phyloP scores from a whole-genome alignment of 495 filamentous ascomycete genomes.

The Annulohypoxylon moriforme region DNA sequence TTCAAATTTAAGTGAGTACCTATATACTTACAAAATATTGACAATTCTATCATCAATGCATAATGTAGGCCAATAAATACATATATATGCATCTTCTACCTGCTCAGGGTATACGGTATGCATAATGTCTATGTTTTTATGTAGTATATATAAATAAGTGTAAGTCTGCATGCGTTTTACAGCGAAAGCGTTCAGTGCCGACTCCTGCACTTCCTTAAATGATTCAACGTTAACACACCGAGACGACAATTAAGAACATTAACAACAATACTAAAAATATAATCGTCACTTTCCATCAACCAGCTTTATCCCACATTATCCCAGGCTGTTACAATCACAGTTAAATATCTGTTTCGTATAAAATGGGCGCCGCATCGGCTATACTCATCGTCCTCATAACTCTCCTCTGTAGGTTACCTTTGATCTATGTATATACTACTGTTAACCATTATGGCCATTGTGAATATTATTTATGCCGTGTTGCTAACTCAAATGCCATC shows the following conservation, averaged over 20 bases:
- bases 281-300: background rate
- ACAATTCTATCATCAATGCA: background rate
- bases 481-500: constrained; percentile 5
- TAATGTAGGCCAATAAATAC: background rate
- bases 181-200: background rate
- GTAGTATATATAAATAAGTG: too few species aligned
- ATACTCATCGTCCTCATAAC: constrained; percentile 68
- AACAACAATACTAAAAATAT: background rate
- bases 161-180: background rate
- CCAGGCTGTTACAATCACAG: too few species aligned
- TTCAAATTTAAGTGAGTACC: background rate
- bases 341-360: constrained; percentile 24
- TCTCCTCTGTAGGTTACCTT: constrained; percentile 59
- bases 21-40: background rate
- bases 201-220: background rate
- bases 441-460: background rate
- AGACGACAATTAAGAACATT: background rate
- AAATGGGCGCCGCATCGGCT: constrained; percentile 66
- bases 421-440: background rate
- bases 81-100: background rate
- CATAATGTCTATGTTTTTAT: too few species aligned
- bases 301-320: background rate
- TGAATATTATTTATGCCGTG: background rate
- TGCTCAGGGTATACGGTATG: too few species aligned
- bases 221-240: background rate